Evolutionary conservation across 2,329 filamentous ascomycete genomes (phyloP), one percentile per base, ranked within the genome.

Genomic region (Talaromyces sp.): DNA sequence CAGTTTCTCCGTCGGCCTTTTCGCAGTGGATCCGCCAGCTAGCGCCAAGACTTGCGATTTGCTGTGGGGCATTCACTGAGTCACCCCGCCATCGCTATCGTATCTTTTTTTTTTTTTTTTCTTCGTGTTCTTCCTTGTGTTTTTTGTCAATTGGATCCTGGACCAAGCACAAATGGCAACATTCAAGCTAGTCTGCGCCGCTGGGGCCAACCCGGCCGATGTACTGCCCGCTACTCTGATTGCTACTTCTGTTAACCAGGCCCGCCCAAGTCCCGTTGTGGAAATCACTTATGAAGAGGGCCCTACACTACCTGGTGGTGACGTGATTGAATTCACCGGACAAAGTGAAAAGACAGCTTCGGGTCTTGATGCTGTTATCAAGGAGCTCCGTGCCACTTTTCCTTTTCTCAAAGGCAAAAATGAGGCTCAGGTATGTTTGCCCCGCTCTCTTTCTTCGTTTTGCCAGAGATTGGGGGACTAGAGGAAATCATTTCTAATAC

Each of bases 181-280:
- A 53, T 70, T 67, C 59, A 65, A 71, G 59, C 63, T 78, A 52
- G 73, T 67, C 31, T 65, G 77, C 66, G 76, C 77, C 31, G 70
- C 71, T 31, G 72, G 74, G 59, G 76, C 73, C 62, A 78, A 74
- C 62, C 74, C 76, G 63, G 71, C 77, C 38, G 66, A 69, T 5
- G 58, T 77, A 49, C 68, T 79, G n/a, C 77, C 77, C 17, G 73
- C 73, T 38, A 64, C 77, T 19, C 67, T 80, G 50, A 70, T 77
- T 62, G 76, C 74, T 11, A 71, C 71, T 31, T 78, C 74, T 7
- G 68, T 76, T 63, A 77, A 77, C 54, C 70, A 74, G 66, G 70
- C 71, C 11, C 70, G 72, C 21, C 69, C 71, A 6, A 70, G 61
- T 46, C 70, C 71, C 4, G 69, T 70, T 21, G 70, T 79, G 60